Conservation (phyloP, 495 filamentous ascomycete genomes). For the Penicillium psychrofluorescens region DNA sequence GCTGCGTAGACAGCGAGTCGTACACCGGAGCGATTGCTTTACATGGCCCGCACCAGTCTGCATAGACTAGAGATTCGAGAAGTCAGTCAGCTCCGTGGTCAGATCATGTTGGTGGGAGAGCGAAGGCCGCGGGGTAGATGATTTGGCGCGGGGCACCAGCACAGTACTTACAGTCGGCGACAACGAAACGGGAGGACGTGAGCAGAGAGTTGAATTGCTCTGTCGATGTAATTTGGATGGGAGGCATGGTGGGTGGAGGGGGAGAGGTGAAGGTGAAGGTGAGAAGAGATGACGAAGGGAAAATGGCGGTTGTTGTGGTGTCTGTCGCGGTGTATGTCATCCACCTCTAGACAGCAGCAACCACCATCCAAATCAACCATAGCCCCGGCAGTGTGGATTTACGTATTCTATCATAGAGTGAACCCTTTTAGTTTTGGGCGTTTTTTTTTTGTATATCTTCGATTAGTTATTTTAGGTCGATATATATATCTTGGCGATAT, state of each 20-base stretch:
- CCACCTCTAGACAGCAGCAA: constrained; percentile 7
- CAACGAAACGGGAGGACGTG: constrained; percentile 61
- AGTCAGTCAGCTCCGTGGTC: too few species aligned
- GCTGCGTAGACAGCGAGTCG: constrained; percentile 63
- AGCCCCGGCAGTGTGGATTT: not conserved
- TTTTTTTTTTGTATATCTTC: too few species aligned
- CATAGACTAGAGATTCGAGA: constrained; percentile 56
- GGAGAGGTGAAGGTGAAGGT: constrained; percentile 4
- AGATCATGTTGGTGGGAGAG: not conserved
- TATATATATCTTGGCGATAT: too few species aligned
- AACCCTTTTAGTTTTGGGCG: too few species aligned
- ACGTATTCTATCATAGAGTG: not conserved
- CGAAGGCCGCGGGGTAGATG: constrained; percentile 3
- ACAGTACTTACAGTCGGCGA: constrained; percentile 71
- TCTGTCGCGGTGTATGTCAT: constrained; percentile 28
- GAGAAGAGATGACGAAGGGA: constrained; percentile 7
- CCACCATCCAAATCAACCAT: not conserved
- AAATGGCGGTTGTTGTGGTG: constrained; percentile 13
- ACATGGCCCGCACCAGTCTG: constrained; percentile 82
- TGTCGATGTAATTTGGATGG: constrained; percentile 62
- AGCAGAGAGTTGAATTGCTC: constrained; percentile 66
- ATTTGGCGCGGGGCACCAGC: constrained; percentile 4
- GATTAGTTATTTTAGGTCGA: too few species aligned
- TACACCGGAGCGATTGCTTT: constrained; percentile 78
- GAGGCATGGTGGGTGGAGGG: constrained; percentile 28